phyloP scores from a whole-genome alignment of 1,284 basidiomycete genomes.

The Porogramme epimiltina region DNA sequence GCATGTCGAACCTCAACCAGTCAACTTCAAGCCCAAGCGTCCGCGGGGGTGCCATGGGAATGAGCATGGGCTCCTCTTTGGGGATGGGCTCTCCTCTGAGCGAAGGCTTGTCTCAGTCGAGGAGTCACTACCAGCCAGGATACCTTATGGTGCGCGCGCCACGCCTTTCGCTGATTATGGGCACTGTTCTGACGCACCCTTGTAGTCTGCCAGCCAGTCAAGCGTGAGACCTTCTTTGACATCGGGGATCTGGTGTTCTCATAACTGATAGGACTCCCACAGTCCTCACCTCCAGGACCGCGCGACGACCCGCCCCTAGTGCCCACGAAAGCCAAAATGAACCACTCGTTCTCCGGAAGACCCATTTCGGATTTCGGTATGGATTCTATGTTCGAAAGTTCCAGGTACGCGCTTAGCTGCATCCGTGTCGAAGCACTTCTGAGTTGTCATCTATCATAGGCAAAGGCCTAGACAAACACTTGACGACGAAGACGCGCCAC shows the following conservation, averaged over 20 bases:
- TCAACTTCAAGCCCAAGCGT: constrained; percentile 27
- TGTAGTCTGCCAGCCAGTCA: constrained; percentile 60
- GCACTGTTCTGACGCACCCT: neutral
- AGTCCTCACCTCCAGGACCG: constrained; percentile 60
- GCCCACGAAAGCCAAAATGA: constrained; percentile 77
- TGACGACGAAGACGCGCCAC: constrained; percentile 74
- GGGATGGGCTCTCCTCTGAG: constrained; percentile 24
- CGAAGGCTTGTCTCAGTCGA: constrained; percentile 65
- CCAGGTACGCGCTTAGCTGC: constrained; percentile 43
- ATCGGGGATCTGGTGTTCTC: neutral
- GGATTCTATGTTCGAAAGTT: constrained; percentile 79
- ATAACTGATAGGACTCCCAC: constrained; percentile 6
- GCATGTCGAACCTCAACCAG: constrained; percentile 26
- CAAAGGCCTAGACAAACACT: constrained; percentile 58
- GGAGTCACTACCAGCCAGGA: constrained; percentile 74
- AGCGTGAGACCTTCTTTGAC: constrained; percentile 39
- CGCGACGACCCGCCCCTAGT: constrained; percentile 72
- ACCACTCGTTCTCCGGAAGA: constrained; percentile 61
- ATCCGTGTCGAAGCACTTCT: too few species aligned
- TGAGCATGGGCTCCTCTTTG: constrained; percentile 26
- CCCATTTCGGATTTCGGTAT: constrained; percentile 70
- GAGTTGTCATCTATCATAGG: constrained; percentile 2
- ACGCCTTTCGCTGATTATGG: neutral
- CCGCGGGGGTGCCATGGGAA: constrained; percentile 21
- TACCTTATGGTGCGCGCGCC: constrained; percentile 63